Conservation (phyloP, 1,284 basidiomycete species). For the Anthracocystis panici-leucophaei region DNA sequence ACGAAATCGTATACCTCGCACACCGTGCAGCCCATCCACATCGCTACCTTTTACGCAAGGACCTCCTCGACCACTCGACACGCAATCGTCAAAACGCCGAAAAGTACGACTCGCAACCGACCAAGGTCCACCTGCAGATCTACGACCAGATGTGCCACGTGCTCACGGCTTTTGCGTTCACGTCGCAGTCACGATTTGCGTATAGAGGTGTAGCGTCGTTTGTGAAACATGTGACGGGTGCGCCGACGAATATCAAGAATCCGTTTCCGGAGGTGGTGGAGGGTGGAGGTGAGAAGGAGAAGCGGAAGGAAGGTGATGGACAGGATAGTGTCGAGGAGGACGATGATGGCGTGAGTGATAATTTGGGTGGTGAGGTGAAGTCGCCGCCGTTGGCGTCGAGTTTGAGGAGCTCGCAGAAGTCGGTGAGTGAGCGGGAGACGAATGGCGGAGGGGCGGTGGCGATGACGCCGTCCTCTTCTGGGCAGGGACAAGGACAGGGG, state of each 20-base stretch:
- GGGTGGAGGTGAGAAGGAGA: constrained; percentile 13
- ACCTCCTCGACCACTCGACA: constrained; percentile 72
- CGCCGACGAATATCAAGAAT: constrained; percentile 56
- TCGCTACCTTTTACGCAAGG: constrained; percentile 77
- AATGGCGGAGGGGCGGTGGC: background rate
- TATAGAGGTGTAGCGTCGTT: constrained; percentile 70
- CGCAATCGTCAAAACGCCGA: constrained; percentile 68
- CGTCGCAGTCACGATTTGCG: constrained; percentile 70
- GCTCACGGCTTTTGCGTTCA: constrained; percentile 71
- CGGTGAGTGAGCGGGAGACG: background rate
- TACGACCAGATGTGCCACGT: constrained; percentile 73
- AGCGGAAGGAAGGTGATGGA: constrained; percentile 5
- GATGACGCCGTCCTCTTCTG: constrained; percentile 10
- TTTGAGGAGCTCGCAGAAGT: constrained; percentile 19
- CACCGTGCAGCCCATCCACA: constrained; percentile 91
- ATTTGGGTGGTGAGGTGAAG: constrained; percentile 33
- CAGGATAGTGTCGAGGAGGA: constrained; percentile 8
- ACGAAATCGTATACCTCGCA: constrained; percentile 87
- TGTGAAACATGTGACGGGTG: constrained; percentile 68
- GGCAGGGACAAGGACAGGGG: background rate
- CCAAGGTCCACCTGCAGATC: constrained; percentile 88
- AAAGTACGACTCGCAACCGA: constrained; percentile 74
- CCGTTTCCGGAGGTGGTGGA: constrained; percentile 51
- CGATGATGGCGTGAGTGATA: constrained; percentile 26
- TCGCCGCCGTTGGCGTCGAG: constrained; percentile 22